Conservation (phyloP, 129 eudicot species). For the Smallanthus sonchifolius region DNA sequence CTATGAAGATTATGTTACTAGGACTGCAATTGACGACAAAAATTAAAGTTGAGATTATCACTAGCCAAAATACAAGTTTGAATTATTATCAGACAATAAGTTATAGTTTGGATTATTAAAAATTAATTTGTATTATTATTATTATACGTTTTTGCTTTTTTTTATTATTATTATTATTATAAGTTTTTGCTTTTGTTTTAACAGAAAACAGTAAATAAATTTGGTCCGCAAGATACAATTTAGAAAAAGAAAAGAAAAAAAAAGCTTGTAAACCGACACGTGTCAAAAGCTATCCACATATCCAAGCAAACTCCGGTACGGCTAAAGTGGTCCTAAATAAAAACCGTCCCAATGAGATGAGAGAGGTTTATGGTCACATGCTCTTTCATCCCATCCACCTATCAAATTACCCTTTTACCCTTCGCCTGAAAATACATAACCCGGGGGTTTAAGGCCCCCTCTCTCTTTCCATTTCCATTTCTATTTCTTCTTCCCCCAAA, state of each 20-base stretch:
- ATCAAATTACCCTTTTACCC: conserved; percentile 32
- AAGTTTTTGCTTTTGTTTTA: no score
- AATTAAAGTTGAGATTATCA: no score
- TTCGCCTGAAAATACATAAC: conserved; percentile 13
- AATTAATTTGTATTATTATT: no score
- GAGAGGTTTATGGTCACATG: conserved; percentile 47
- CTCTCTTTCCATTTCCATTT: no score
- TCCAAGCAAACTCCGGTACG: conserved; percentile 29
- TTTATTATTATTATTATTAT: no score
- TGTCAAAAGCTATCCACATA: conserved; percentile 41
- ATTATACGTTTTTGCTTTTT: no score
- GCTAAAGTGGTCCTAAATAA: conserved; percentile 38
- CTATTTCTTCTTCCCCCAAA: conserved; percentile 2
- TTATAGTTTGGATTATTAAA: no score
- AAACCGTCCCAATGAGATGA: conserved; percentile 28
- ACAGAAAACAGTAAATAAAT: neutral
- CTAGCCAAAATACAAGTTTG: no score
- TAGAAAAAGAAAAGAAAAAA: neutral
- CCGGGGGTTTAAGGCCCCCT: conserved; percentile 38
- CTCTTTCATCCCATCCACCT: conserved; percentile 5
- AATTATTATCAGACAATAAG: no score
- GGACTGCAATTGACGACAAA: no score
- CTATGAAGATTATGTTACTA: no score
- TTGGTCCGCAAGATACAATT: neutral
- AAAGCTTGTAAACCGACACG: conserved; percentile 31